Evolutionary conservation across 768 basidiomycete genomes (phyloP), one percentile per base, ranked within the genome.

Genomic region (Serendipita sp.): DNA sequence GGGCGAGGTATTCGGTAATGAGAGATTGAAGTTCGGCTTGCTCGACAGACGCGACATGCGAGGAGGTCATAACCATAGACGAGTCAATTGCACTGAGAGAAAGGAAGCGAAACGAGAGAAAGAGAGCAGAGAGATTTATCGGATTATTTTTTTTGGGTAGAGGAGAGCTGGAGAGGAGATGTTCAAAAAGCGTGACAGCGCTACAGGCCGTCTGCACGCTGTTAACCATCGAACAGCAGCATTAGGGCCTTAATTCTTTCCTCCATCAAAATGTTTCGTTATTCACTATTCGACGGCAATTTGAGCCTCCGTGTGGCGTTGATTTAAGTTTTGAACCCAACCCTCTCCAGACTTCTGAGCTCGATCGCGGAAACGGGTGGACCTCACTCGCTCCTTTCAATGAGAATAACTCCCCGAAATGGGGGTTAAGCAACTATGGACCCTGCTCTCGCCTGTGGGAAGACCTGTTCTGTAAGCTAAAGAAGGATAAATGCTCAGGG

Each of bases 371-470:
- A 41, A 41, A 41, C 38, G 38, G 38, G 38, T 41, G 38, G 7
- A 41, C 5, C 38, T 41, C 38, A 41, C 38, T 41, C 13, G 38
- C 5, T 41, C 38, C 38, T 41, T 23, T 41, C 38, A 51, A 51
- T 32, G 30, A 51, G 8, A 51, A 51, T 16, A 7, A 51, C 18
- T 16, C 8, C 35, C 15, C 62, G 68, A 68, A 32, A 93, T 97
- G 95, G 95, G 95, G 83, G 94, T 98, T 63, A 94, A 97, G 75
- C 91, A 91, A 35, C 77, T 99, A 69, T 99, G 95, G 95, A 87
- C 80, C 67, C 83, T 99, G 11, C 77, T 99, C 65, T 81, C 82
- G 11, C 95, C 95, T n/a, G 91, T 95, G 44, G 93, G 92, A 35
- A 82, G 95, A 65, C 95, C 95, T 51, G 87, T 97, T 69, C 81